phyloP scores from a whole-genome alignment of 148 eudicot species.

The Polygonum aviculare region DNA sequence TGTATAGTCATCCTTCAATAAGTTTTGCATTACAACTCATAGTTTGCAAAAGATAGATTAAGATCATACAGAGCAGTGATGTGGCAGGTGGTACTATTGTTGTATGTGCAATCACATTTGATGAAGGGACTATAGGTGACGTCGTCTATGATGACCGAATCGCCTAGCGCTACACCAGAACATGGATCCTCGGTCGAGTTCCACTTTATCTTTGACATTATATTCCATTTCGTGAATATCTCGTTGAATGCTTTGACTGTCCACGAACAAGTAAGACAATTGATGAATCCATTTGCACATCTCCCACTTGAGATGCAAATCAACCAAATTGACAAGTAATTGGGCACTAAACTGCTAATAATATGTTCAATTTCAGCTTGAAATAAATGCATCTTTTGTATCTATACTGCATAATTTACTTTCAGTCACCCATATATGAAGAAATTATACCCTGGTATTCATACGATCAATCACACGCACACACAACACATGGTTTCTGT shows the following conservation, averaged over 20 bases:
- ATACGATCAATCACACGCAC: too few species aligned
- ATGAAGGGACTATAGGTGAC: slow-evolving; percentile 41
- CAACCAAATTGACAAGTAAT: background rate
- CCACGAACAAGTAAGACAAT: background rate
- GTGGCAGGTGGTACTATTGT: too few species aligned
- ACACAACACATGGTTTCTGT: too few species aligned
- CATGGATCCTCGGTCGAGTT: slow-evolving; percentile 73
- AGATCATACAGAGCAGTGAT: slow-evolving; percentile 43
- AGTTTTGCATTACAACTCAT: too few species aligned
- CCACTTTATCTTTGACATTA: slow-evolving; percentile 24
- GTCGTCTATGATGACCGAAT: slow-evolving; percentile 27
- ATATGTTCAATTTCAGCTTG: background rate
- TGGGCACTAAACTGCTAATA: background rate
- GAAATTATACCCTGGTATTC: too few species aligned
- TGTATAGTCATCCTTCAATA: too few species aligned
- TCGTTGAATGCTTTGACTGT: background rate
- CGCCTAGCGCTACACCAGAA: slow-evolving; percentile 33
- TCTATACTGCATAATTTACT: background rate
- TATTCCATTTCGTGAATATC: background rate
- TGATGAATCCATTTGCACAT: background rate
- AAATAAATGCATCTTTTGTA: background rate
- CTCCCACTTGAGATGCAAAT: background rate
- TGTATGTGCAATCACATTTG: too few species aligned
- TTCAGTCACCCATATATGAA: background rate
- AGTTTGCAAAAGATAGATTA: too few species aligned